Evolutionary conservation across 2,329 filamentous ascomycete genomes (phyloP).

Genomic region (Fusarium sp.): DNA sequence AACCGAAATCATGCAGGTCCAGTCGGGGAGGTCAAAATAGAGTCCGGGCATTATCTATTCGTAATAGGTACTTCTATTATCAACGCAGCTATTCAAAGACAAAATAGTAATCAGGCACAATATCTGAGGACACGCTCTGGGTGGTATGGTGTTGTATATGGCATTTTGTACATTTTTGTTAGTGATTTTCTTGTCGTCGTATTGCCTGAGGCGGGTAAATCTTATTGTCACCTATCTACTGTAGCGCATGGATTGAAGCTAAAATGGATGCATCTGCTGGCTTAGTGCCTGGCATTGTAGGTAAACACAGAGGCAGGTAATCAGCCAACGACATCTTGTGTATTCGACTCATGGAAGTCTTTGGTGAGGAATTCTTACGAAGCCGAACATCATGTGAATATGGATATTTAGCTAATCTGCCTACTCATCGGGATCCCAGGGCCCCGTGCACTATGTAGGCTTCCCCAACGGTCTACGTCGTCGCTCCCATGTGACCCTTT

Average conservation of each 20-base stretch:
- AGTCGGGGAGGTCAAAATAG: neutral
- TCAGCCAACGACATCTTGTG: neutral
- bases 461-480: slow-evolving; percentile 26
- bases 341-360: neutral
- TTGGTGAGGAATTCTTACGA: neutral
- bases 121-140: neutral
- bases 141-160: neutral
- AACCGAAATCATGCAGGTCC: slow-evolving; percentile 1
- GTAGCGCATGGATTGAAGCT: neutral
- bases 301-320: neutral
- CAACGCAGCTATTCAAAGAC: neutral
- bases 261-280: neutral
- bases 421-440: slow-evolving; percentile 6
- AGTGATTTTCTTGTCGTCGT: neutral
- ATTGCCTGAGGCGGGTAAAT: neutral
- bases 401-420: neutral
- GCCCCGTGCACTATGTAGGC: slow-evolving; percentile 28
- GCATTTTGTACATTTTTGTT: neutral
- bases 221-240: neutral
- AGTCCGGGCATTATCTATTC: neutral
- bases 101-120: neutral
- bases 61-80: neutral
- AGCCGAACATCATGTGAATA: slow-evolving; percentile 14
- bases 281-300: neutral
- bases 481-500: slow-evolving; percentile 34